A percentile compares a stretch with the other conserved stretches of the same genome.
phyloP scores from a whole-genome alignment of 306 rosid species.

The Senna siamea region DNA sequence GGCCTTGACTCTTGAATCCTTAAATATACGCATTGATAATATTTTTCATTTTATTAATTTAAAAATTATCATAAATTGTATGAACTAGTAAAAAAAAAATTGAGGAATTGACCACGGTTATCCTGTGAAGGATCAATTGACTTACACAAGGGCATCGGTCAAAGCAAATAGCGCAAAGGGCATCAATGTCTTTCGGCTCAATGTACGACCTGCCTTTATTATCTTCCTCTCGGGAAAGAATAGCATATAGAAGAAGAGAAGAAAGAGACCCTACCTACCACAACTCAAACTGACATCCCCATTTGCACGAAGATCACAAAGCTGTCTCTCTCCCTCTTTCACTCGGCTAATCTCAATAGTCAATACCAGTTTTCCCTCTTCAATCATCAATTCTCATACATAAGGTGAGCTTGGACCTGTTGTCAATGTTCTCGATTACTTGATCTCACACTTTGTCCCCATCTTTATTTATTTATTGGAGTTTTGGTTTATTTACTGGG shows the following conservation, averaged over 20 bases:
- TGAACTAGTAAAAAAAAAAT: no score
- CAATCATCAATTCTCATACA: background rate
- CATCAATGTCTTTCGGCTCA: conserved; percentile 20
- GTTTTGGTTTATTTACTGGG: background rate
- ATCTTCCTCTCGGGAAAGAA: conserved; percentile 9
- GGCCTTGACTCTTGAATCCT: background rate
- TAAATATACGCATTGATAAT: background rate
- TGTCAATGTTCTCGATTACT: background rate
- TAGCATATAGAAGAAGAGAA: background rate
- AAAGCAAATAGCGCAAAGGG: conserved; percentile 2
- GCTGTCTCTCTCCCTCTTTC: background rate
- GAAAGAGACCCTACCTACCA: conserved; percentile 27
- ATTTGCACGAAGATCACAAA: background rate
- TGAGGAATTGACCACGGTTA: conserved; percentile 30
- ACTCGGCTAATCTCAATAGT: background rate
- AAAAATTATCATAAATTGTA: background rate
- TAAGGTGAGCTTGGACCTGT: conserved; percentile 16
- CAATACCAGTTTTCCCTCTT: background rate
- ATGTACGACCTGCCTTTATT: background rate
- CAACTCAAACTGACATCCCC: background rate
- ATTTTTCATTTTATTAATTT: background rate
- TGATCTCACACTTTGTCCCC: background rate
- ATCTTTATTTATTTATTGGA: background rate
- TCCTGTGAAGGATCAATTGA: background rate
- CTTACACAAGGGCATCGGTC: background rate